A percentile compares a stretch with the other conserved stretches of the same genome.
phyloP scores from a whole-genome alignment of 2,329 filamentous ascomycete genomes.

The Metarhizium humberi region DNA sequence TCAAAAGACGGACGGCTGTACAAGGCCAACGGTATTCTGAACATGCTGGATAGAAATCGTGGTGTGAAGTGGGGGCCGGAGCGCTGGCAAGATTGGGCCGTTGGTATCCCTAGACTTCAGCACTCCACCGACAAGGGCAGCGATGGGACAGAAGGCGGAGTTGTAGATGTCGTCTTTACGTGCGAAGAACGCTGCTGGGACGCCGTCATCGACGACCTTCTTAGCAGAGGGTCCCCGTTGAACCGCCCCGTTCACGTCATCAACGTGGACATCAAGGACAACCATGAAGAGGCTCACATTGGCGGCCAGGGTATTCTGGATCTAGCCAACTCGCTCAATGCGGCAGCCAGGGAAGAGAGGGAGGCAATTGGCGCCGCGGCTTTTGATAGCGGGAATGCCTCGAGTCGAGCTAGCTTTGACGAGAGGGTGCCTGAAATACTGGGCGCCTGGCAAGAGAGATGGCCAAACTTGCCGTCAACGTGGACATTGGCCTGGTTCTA shows the following conservation, averaged over 20 bases:
- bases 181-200: slow-evolving; percentile 99
- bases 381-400: slow-evolving; percentile 61
- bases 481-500: slow-evolving; percentile 96
- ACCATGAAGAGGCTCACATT: slow-evolving; percentile 89
- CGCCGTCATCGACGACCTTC: slow-evolving; percentile 87
- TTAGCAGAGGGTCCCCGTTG: slow-evolving; percentile 73
- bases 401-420: slow-evolving; percentile 71
- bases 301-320: slow-evolving; percentile 90
- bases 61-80: slow-evolving; percentile 92
- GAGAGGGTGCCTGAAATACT: slow-evolving; percentile 88
- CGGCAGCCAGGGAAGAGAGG: slow-evolving; percentile 68
- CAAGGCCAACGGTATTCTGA: slow-evolving; percentile 82
- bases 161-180: slow-evolving; percentile 91
- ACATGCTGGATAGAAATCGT: slow-evolving; percentile 90
- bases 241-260: slow-evolving; percentile 95
- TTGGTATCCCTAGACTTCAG: slow-evolving; percentile 74
- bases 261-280: slow-evolving; percentile 97
- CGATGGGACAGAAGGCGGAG: slow-evolving; percentile 73
- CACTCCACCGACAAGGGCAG: slow-evolving; percentile 69
- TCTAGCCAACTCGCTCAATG: slow-evolving; percentile 76
- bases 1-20: slow-evolving; percentile 82
- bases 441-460: slow-evolving; percentile 87
- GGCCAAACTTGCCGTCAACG: slow-evolving; percentile 81
- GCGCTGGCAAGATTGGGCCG: slow-evolving; percentile 94
- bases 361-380: slow-evolving; percentile 50